These are phyloP conservation scores for Trichaptum fuscoviolaceum DNA, from an alignment of 768 basidiomycete species.

Conservation along the genomic window DNA sequence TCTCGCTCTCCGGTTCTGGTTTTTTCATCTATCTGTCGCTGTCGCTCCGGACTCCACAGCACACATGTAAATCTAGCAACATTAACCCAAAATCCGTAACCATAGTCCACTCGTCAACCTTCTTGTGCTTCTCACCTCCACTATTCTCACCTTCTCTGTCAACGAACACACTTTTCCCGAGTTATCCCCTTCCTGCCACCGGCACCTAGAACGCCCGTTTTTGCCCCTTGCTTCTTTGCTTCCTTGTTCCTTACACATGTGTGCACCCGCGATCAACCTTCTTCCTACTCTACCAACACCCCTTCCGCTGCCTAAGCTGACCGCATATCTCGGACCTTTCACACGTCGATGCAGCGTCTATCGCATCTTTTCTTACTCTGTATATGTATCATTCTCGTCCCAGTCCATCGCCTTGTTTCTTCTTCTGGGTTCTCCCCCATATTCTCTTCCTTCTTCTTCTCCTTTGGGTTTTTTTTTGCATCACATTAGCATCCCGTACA, in stretches of 20 bases:
- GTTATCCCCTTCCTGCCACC: not conserved
- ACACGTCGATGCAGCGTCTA: not conserved
- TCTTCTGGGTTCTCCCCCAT: not conserved
- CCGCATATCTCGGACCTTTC: not conserved
- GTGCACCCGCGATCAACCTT: not conserved
- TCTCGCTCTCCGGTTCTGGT: not conserved
- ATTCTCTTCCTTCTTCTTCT: not conserved
- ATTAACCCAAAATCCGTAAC: not conserved
- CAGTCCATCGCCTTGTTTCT: not conserved
- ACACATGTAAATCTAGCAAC: not conserved
- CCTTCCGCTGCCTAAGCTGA: not conserved
- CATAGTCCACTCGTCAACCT: not conserved
- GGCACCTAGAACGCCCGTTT: conserved; percentile 1
- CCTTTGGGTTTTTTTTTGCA: not conserved
- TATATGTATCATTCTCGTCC: not conserved
- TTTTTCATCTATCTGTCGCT: not conserved
- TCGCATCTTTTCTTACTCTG: not conserved
- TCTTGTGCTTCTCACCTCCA: not conserved
- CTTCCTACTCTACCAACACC: not conserved
- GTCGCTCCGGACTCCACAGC: not conserved
- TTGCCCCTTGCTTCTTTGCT: not conserved
- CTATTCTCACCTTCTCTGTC: not conserved
- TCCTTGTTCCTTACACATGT: not conserved
- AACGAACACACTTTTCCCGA: not conserved
- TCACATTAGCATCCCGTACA: not conserved